Base-by-base conservation (phyloP, 2,329 filamentous ascomycete genomes). In the Neocatenulostroma microsporum region DNA sequence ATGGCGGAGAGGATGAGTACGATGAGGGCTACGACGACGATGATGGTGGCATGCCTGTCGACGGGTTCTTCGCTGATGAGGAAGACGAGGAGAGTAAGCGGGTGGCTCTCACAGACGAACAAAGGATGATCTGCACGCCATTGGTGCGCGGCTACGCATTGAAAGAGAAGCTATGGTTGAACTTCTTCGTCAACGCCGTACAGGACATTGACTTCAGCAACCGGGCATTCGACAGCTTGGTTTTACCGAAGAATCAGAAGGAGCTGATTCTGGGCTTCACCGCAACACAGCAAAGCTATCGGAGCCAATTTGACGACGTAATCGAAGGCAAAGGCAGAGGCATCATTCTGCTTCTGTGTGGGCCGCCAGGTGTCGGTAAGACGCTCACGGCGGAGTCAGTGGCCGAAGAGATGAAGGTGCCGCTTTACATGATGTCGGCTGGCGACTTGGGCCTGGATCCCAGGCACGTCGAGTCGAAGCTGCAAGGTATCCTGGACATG, bases 321-420 rank as follows among this genome's bases (percentile, higher is more conserved):
- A 66, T 74, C 18, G 58, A 65, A 19, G 70, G 68, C 20, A 74
- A 74, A 46, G 72, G 71, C 10, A 60, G 61, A 12, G 70, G 71
- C 8, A 63, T 73, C 36, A 70, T 73, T 37, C 57, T 73, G 38
- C 59, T 73, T 3, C 61, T 74, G 2, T 62, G 59, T 29, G 71
- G 70, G 4, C 44, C 48, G 3, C 70, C 71, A 0, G 72, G 72
- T 3, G 68, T 72, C 2, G 72, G 71, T 12, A 75, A 75, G 54
- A 75, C 72, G 0, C 49, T 70, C 17, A 72, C 69, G 3, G 67
- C 65, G 5, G 69, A 72, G 45, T 63, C 61, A 30, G 61, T 71
- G 15, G 69, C 71, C 1, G 70, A 73, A 39, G 56, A 66, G 34
- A 69, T 72, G 62, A 57, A 62, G 21, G 65, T 66, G 1, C 71